Evolutionary conservation across 176 grass and related monocot genomes (phyloP).

Genomic region (Bromus sterilis): DNA sequence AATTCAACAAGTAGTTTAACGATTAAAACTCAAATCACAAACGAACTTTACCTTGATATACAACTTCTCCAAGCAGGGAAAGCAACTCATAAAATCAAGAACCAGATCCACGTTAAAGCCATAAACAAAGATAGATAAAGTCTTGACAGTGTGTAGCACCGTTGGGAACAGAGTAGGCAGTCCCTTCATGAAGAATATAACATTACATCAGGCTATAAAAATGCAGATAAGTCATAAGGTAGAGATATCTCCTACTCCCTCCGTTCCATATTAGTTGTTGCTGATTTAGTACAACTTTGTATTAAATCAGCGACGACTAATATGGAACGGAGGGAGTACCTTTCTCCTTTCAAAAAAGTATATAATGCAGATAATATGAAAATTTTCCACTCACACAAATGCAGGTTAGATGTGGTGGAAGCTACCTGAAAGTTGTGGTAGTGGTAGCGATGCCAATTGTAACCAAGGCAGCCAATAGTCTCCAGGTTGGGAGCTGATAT

Average conservation of each 20-base stretch:
- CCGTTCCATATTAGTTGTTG: no score
- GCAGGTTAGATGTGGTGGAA: background rate
- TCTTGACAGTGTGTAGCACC: background rate
- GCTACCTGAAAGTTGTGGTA: background rate
- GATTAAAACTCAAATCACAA: background rate
- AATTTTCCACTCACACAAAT: background rate
- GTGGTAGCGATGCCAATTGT: no score
- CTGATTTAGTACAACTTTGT: no score
- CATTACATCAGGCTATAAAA: background rate
- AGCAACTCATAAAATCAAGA: background rate
- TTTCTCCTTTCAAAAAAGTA: no score
- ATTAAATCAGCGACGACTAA: no score
- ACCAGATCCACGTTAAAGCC: background rate
- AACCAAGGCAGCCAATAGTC: background rate
- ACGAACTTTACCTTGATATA: background rate
- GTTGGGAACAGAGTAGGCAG: background rate
- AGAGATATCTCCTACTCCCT: no score
- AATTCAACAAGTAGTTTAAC: background rate
- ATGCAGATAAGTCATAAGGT: no score
- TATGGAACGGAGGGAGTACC: no score
- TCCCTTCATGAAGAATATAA: background rate
- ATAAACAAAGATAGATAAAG: background rate
- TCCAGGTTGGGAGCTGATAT: background rate
- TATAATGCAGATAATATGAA: background rate
- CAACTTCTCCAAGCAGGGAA: constrained; percentile 10